Evolutionary conservation across 768 basidiomycete species (phyloP).

Genomic region (Sporobolomyces pararoseus): DNA sequence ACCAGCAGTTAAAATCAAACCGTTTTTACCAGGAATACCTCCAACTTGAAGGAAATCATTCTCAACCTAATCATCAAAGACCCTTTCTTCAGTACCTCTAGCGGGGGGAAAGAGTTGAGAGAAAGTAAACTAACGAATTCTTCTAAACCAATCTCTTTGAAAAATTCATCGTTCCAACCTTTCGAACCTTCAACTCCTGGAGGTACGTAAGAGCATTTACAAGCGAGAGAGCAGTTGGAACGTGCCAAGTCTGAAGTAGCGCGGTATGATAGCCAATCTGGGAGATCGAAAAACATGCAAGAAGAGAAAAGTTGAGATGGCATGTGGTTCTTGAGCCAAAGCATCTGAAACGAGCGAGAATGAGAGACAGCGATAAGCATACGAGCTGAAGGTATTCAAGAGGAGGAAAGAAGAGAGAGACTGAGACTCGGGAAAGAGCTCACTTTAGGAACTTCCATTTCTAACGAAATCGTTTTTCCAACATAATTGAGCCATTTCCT

Average conservation of each 20-base stretch:
- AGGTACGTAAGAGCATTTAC: conserved; percentile 92
- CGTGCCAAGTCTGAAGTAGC: conserved; percentile 72
- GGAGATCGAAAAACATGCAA: conserved; percentile 52
- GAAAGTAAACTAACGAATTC: conserved; percentile 54
- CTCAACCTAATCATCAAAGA: conserved; percentile 49
- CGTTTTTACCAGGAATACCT: conserved; percentile 57
- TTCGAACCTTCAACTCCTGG: conserved; percentile 55
- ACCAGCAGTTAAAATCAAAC: conserved; percentile 67
- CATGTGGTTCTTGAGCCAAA: conserved; percentile 95
- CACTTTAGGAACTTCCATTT: conserved; percentile 93
- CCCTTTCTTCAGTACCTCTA: too few species aligned
- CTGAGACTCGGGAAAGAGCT: neutral
- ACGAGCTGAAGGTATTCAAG: neutral
- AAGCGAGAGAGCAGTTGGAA: conserved; percentile 88
- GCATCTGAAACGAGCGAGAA: conserved; percentile 52
- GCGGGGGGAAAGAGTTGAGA: conserved; percentile 18
- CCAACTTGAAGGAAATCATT: conserved; percentile 73
- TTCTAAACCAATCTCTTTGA: conserved; percentile 73
- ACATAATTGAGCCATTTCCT: conserved; percentile 88
- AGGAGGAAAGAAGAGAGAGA: neutral
- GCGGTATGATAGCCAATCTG: conserved; percentile 67
- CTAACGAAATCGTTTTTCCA: conserved; percentile 91
- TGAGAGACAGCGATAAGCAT: too few species aligned
- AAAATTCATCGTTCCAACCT: conserved; percentile 89
- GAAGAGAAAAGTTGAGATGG: conserved; percentile 58